Base-by-base conservation (phyloP, 306 rosid species). In the Trifolium pratense region DNA sequence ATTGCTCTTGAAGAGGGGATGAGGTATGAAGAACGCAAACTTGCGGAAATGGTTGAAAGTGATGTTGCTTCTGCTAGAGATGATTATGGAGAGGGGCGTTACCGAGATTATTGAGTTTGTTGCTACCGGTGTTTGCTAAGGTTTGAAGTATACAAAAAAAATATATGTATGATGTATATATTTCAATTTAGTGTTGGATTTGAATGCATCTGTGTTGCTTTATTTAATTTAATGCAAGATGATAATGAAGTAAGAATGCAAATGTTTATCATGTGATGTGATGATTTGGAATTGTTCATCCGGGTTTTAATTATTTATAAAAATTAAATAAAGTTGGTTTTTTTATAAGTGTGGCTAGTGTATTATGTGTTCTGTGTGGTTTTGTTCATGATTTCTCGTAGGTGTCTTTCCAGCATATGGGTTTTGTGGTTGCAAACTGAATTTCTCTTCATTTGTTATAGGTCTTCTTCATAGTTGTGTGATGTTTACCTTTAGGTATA, bases 1-100 rank as follows among this genome's bases (percentile, higher is more conserved):
- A 79, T 92, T 46, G 90, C 93, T 17, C 55, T 92, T 49, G 93
- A 88, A 4, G 97, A 92, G 48, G 92, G 90, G 34, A 76, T 82
- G 77, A 84, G 79, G 73, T 92, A 84, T 46, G 92, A 92, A 72
- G 93, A 89, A 76, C 90, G 85, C 2, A 88, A 83, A 75, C 70
- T 89, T 67, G 75, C 90, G 0, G 92, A 89, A 3, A 86, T 86
- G 85, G 89, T 79, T 3, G 96, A 86, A 1, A 68, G 83, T 26
- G 80, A 21, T 75, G 81, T 23, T 25, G 70, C 82, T 75, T 66
- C 83, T 80, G 83, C 75, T 0, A 85, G 91, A 5, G 90, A 88
- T 39, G 90, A 84, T 79, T 86, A 82, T 65, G 66, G 88, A 40
- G 86, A 87, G 0, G 40, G 3, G 0, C 65, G 15, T 77, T 87